Evolutionary conservation across 345 rosid species (phyloP), one percentile per base, ranked within the genome.

Genomic region (Salix caprea): DNA sequence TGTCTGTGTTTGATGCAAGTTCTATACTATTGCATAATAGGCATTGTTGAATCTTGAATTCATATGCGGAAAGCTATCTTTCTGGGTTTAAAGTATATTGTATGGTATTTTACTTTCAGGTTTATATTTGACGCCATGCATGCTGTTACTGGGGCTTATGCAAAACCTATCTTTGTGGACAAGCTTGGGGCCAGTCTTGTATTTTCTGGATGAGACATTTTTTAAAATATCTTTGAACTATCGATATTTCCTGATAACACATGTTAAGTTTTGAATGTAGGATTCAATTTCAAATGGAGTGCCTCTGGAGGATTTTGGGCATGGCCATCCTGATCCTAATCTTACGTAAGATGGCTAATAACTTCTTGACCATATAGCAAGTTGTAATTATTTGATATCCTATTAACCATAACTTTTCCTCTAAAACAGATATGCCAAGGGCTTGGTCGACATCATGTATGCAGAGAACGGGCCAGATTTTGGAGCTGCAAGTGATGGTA

Each of bases 401-500:
- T 76, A 40, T 42, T 72, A 44, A 46, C 70, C 79, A 77, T 78
- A 44, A 75, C 68, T 75, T 62, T 48, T 80, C 40, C 73, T 73
- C 58, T 73, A 62, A 68, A 82, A 82, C 87, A 96, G 99, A 78
- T 92, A 96, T 77, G 99, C 99, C 52, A 89, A 90, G 87, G 99
- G 91, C 81, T 86, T 96, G 92, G 98, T 91, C 68, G 69, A 90
- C 75, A 84, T 86, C 75, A 84, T 96, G 97, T 93, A 90, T 82
- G 88, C 84, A 76, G 89, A 86, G 18, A 84, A 90, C 80, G 96
- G 96, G 70, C 98, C 96, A 77, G 98, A 91, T 86, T 89, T 96
- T 69, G 98, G 98, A 81, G 97, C 97, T 48, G 96, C 98, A 72
- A 96, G 99, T 84, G 97, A 96, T 82, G 98, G 97, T 93, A 88